A percentile compares a stretch with the other conserved stretches of the same genome.
phyloP scores from a whole-genome alignment of 1,284 basidiomycete genomes.

The Trichosporon coremiiforme region DNA sequence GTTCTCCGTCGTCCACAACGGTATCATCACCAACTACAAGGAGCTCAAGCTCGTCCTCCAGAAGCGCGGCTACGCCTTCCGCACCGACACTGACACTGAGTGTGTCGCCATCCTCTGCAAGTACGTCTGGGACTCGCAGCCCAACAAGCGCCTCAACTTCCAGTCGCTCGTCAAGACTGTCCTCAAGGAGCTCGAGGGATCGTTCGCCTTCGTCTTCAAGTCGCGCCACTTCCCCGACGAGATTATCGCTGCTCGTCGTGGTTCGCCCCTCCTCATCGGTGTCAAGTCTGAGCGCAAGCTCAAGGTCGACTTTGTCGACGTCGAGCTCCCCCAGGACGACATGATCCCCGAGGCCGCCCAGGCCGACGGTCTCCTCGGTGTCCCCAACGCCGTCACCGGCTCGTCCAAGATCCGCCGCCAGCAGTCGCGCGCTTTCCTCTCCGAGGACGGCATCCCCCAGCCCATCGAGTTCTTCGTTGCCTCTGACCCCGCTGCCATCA shows the following conservation, averaged over 20 bases:
- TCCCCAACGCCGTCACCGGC: constrained; percentile 61
- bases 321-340: constrained; percentile 81
- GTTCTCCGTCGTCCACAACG: constrained; percentile 97
- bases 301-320: constrained; percentile 99
- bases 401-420: constrained; percentile 83
- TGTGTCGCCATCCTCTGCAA: constrained; percentile 94
- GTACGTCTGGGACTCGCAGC: constrained; percentile 94
- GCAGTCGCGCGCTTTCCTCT: constrained; percentile 97
- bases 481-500: constrained; percentile 92
- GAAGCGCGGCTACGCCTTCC: constrained; percentile 93
- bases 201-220: constrained; percentile 99
- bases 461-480: constrained; percentile 99
- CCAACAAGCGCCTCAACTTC: constrained; percentile 85
- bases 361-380: constrained; percentile 62
- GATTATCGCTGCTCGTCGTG: constrained; percentile 92
- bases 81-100: constrained; percentile 97
- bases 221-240: constrained; percentile 95
- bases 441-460: constrained; percentile 96
- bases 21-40: constrained; percentile 93
- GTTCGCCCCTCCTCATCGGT: constrained; percentile 94
- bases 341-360: constrained; percentile 41
- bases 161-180: constrained; percentile 92
- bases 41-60: constrained; percentile 91
- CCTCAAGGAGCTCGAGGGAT: constrained; percentile 97
- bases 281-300: constrained; percentile 99